Evolutionary conservation across 176 grass and related monocot genomes (phyloP), one percentile per base, ranked within the genome.

Genomic region (Hyparrhenia diplandra): DNA sequence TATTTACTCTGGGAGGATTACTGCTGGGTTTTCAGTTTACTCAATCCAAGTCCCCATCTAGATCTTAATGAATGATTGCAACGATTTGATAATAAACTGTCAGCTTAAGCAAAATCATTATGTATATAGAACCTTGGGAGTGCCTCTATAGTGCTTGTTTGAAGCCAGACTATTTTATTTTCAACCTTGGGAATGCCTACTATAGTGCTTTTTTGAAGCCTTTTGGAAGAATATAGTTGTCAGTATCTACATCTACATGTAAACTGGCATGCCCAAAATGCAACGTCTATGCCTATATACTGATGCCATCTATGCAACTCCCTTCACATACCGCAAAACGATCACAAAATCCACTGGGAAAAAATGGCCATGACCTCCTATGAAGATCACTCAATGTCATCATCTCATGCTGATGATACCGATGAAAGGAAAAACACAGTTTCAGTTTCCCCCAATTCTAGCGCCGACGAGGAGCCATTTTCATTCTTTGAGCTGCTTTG

Each of bases 401-500:
- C 87, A 80, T 80, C 87, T 41, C 82, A 55, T 47, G 14, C 45
- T 52, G 70, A 84, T n/a, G 70, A 80, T 4, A 54, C 8, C 1
- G 82, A 90, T 36, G 83, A 83, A 24, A 90, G 52, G 42, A 86
- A 23, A 32, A 90, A 79, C 73, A 64, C 74, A 28, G 39, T 64
- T 45, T 69, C 87, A 41, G 71, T 32, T 20, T 51, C 65, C 0
- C 55, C 46, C 11, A 51, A 29, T 65, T 36, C 14, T 58, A 60
- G 42, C 2, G 16, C 54, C 4, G 57, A 73, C 5, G 71, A 79
- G 40, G 64, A 86, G 36, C 77, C 75, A 79, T 62, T 93, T 57
- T 65, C 87, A 9, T 93, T 93, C 77, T 63, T 58, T 24, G 39
- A 12, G 42, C 85, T 93, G 46, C 91, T 93, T 14, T 76, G 72